phyloP scores from a whole-genome alignment of 2,329 filamentous ascomycete species.

The Trichoderma pleuroti region DNA sequence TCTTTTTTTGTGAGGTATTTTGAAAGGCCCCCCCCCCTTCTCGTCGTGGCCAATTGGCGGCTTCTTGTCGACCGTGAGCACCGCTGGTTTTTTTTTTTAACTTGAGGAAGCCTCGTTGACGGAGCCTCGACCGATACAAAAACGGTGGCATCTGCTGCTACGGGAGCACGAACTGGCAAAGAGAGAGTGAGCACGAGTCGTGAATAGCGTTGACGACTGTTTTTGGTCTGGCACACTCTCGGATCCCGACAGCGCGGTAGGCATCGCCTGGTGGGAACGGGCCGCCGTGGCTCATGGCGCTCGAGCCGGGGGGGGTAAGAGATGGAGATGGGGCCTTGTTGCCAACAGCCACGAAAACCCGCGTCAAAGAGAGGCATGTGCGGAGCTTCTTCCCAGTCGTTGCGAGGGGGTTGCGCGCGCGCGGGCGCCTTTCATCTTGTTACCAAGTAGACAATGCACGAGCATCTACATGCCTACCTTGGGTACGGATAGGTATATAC shows the following conservation, averaged over 20 bases:
- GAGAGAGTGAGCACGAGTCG: conserved; percentile 2
- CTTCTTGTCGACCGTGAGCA: background rate
- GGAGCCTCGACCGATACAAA: background rate
- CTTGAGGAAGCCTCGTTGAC: background rate
- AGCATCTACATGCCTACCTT: too few species aligned
- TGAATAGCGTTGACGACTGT: background rate
- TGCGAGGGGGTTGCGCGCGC: background rate
- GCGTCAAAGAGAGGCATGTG: conserved; percentile 9
- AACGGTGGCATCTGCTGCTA: background rate
- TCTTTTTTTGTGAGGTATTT: conserved; percentile 14
- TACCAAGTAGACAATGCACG: background rate
- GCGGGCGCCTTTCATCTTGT: background rate
- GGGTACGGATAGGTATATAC: too few species aligned
- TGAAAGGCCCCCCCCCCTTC: background rate
- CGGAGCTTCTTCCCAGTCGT: background rate
- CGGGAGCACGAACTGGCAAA: too few species aligned
- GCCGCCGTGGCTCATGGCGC: conserved; percentile 11
- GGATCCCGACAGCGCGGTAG: conserved; percentile 15
- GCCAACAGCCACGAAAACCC: conserved; percentile 13
- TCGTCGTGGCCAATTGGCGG: background rate
- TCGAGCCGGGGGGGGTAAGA: background rate
- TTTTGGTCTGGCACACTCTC: conserved; percentile 2
- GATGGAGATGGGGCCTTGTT: conserved; percentile 11
- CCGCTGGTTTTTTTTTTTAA: background rate
- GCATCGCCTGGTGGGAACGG: conserved; percentile 18